Evolutionary conservation across 345 rosid species (phyloP), one percentile per base, ranked within the genome.

Genomic region (Boechera divaricarpa): DNA sequence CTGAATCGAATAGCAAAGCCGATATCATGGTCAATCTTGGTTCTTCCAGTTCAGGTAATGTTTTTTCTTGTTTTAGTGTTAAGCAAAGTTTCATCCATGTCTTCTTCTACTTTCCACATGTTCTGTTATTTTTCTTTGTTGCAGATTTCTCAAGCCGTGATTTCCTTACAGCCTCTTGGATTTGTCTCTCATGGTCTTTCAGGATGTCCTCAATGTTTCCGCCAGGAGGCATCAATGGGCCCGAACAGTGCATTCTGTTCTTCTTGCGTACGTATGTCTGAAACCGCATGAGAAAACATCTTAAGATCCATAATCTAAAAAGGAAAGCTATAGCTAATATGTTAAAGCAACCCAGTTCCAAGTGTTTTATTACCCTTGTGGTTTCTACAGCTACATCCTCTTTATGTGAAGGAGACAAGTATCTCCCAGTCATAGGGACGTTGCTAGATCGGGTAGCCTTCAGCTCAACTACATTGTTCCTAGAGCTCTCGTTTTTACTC

Each of bases 161-260:
- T 81, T 89, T 89, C 4, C 96, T 89, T 33, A 95, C 94, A 47
- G 97, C 99, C 24, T 91, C 90, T 78, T 91, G 98, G 79, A 95
- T 91, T 79, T 88, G 96, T 73, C 91, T 91, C 80, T 92, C 99
- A 42, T 95, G 99, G 54, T 91, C 99, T 79, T 80, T 91, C 1
- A 95, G 85, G 68, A 91, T 74, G 38, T 92, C 99, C 7, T 95
- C 97, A 4, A 91, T 86, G 86, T 92, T 92, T 57, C 93, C 97
- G n/a, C 97, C 98, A 0, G 92, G 89, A 73, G 98, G 91, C 85
- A 92, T 85, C 84, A 95, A 67, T 15, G 99, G 99, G 74, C 99
- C 99, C 0, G 98, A 92, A 79, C 73, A 92, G 29, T 92, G 90
- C 54, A 92, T 87, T 81, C 88, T 92, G 80, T 77, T 92, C 81